Evolutionary conservation across 257 asterid genomes (phyloP), one percentile per base, ranked within the genome.

Genomic region (Ligustrum vulgare): DNA sequence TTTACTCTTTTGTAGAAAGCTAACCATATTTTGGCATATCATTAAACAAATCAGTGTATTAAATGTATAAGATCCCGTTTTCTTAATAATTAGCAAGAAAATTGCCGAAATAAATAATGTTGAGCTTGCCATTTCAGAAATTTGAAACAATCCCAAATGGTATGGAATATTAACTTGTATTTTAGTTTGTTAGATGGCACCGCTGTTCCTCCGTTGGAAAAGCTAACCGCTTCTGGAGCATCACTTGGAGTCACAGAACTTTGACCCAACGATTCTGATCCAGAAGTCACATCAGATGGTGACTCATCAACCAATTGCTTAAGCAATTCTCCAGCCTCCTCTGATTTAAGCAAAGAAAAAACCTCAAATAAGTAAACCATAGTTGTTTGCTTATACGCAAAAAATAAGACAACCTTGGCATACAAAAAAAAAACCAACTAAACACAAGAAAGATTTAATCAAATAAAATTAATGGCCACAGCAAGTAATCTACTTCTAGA

Each of bases 291-390:
- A 56, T 32, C 71, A n/a, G n/a, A 64, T 3, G 87, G 71, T 81
- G 84, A 39, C 51, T 68, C 82, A 74, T 76, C 87, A 23, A 51
- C 80, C 16, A 80, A 70, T 64, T 77, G 75, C 60, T 67, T 70
- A 51, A 83, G 80, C 82, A 89, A 75, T 76, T 83, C 91, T 63
- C 80, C 87, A 71, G 84, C 88, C 86, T 93, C 97, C 89, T 91
- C 97, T 93, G 83, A 73, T 71, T 73, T 67, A 58, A 81, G 72
- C 39, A 77, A 71, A 41, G 35, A 84, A 81, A 76, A 31, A 67
- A 9, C 6, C 8, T 16, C 60, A 49, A 15, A 49, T 18, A 16
- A 4, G 22, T 49, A 18, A 49, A 11, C 3, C n/a, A 43, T 9
- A 43, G 11, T 43, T 43, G 51, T 43, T 43, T 16, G 5, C 15